Base-by-base conservation (phyloP, 2,329 filamentous ascomycete species). In the Rhinocladiella mackenziei region DNA sequence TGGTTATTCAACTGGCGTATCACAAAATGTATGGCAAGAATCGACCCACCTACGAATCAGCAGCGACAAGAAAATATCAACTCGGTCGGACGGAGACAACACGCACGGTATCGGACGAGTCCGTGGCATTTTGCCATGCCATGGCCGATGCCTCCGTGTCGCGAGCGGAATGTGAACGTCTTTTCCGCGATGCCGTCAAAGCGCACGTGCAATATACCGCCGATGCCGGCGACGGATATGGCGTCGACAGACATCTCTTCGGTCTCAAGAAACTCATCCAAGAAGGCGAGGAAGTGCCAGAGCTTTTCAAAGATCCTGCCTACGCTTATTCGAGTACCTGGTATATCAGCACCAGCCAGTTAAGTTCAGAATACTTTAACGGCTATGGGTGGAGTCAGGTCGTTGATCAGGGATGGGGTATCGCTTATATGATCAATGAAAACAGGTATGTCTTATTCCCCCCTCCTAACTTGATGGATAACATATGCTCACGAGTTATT, bases 381-480 rank as follows among this genome's bases (percentile, higher is more conserved):
- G 92, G 94, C 17, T 98, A 98, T 68, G 92, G 92, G 33, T 98
- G 92, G 92, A 92, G 86, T 63, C 91, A 98, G 73, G 92, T 98
- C 39, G 85, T 97, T 43, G 89, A 97, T 61, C 86, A 84, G 49
- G 92, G 92, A 20, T 98, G 92, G 69, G 92, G 92, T 55, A 94
- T 98, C 62, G 92, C 92, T 28, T 98, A 98, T 66, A 98, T 98
- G 92, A 97, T 98, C 66, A 98, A 98, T 65, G 91, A 97, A 76
- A 94, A 96, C 68, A 89, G 81, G 84, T 87, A 63, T 66, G 73
- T 25, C 29, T 9, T 14, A 30, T 15, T 26, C 10, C 39, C 17
- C 19, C 14, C 14, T 32, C 10, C 22, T 37, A 46, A 40, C 13
- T 22, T 26, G 25, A 8, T 35, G 23, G 19, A 4, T 31, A 35